Base-by-base conservation (phyloP, 1,284 basidiomycete species). In the Volvariella volvacea region DNA sequence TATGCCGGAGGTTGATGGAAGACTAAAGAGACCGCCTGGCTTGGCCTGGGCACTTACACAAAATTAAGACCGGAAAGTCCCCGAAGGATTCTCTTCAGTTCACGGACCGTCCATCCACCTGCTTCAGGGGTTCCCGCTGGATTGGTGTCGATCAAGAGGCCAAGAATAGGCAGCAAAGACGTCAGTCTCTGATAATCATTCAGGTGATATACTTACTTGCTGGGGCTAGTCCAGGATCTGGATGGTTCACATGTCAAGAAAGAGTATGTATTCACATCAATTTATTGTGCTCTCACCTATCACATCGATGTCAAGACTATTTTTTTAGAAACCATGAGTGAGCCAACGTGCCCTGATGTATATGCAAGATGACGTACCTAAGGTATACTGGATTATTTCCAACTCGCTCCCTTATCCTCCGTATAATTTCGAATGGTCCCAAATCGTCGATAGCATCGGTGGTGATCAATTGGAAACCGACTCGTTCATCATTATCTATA, bases 111-210 rank as follows among this genome's bases (percentile, higher is more conserved):
- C 83, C 83, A 88, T 10, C 86, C 86, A 32, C 88, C 88, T 14
- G 80, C 76, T 62, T 90, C 88, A 4, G 87, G 88, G 2, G 88
- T 90, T n/a, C 88, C 87, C 49, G 86, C 83, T 83, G 50, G n/a
- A n/a, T 22, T 45, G 10, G 4, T 9, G 8, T 15, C 15, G 22
- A 25, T 40, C 14, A 17, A 16, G 16, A 0, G n/a, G n/a, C n/a
- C n/a, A 42, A 20, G 30, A 21, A 22, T 10, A 17, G 39, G 42
- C 12, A 10, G 21, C 9, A 21, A 22, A 32, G 22, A 30, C 6
- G n/a, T n/a, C n/a, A n/a, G n/a, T n/a, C n/a, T n/a, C n/a, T n/a
- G n/a, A n/a, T n/a, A n/a, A n/a, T n/a, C n/a, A n/a, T n/a, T n/a
- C n/a, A n/a, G n/a, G n/a, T n/a, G n/a, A n/a, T n/a, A n/a, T n/a